Evolutionary conservation across 768 basidiomycete species (phyloP).

Genomic region (Rhodotorula taiwanensis): DNA sequence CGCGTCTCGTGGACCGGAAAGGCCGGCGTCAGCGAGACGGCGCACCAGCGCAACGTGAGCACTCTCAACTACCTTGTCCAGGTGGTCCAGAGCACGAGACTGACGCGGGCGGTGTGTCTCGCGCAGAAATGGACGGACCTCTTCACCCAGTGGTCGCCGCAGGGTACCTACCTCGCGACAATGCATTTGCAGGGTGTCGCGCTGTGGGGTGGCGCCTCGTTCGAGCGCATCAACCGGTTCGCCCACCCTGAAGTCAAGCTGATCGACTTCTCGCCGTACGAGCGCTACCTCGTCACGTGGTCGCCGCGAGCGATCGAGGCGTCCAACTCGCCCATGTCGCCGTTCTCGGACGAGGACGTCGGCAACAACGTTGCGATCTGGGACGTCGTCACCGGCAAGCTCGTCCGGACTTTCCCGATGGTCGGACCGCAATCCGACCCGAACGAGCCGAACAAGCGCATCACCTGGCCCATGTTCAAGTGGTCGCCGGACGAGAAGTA

Average conservation of each 20-base stretch:
- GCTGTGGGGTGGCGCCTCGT: constrained; percentile 88
- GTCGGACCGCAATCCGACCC: constrained; percentile 49
- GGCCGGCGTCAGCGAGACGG: constrained; percentile 74
- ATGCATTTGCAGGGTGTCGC: constrained; percentile 92
- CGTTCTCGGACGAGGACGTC: constrained; percentile 84
- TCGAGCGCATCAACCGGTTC: constrained; percentile 80
- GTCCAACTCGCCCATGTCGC: constrained; percentile 49
- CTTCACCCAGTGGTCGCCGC: constrained; percentile 93
- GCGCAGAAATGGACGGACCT: constrained; percentile 88
- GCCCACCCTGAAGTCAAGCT: constrained; percentile 92
- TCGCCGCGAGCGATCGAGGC: constrained; percentile 85
- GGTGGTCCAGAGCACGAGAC: too few relatives aligned
- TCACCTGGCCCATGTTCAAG: constrained; percentile 81
- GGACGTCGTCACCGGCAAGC: constrained; percentile 88
- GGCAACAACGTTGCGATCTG: constrained; percentile 97
- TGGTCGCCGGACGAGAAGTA: constrained; percentile 97
- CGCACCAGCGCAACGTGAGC: constrained; percentile 66
- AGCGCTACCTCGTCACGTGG: constrained; percentile 95
- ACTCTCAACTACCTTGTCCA: too few relatives aligned
- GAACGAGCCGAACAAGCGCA: constrained; percentile 58
- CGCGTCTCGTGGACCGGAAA: constrained; percentile 80
- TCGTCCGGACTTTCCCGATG: constrained; percentile 83
- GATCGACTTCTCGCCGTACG: constrained; percentile 94
- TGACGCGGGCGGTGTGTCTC: neutral
- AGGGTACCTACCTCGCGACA: constrained; percentile 89